phyloP scores from a whole-genome alignment of 257 asterid species.

The Rauvolfia tetraphylla region DNA sequence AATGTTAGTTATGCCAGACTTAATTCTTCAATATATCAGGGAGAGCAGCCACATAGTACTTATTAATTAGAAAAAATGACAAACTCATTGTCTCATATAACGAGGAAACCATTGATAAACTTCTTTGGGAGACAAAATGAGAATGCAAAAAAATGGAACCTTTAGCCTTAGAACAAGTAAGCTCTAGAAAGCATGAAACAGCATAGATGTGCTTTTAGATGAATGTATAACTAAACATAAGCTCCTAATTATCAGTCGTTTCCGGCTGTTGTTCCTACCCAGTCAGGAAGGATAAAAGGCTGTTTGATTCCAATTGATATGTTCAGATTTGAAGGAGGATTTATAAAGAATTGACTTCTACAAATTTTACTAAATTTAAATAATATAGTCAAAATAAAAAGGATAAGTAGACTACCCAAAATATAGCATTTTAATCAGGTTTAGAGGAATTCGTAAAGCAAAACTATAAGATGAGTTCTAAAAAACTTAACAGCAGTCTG shows the following conservation, averaged over 20 bases:
- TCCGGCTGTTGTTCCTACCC: not conserved
- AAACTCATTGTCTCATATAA: no score
- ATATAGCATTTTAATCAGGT: no score
- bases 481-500: not conserved
- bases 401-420: not conserved
- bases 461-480: not conserved
- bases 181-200: not conserved
- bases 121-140: no score
- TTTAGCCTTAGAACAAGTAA: not conserved
- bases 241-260: not conserved
- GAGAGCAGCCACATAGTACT: no score
- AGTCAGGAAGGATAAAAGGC: not conserved
- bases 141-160: not conserved
- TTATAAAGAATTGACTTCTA: not conserved
- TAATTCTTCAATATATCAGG: no score
- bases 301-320: not conserved
- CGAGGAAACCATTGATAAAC: no score
- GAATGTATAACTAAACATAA: not conserved
- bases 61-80: no score
- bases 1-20: not conserved
- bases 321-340: not conserved
- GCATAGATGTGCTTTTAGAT: not conserved
- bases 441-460: not conserved
- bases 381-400: no score
- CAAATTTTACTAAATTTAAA: no score